Base-by-base conservation (phyloP, 2,329 filamentous ascomycete genomes). In the Emergomyces orientalis region DNA sequence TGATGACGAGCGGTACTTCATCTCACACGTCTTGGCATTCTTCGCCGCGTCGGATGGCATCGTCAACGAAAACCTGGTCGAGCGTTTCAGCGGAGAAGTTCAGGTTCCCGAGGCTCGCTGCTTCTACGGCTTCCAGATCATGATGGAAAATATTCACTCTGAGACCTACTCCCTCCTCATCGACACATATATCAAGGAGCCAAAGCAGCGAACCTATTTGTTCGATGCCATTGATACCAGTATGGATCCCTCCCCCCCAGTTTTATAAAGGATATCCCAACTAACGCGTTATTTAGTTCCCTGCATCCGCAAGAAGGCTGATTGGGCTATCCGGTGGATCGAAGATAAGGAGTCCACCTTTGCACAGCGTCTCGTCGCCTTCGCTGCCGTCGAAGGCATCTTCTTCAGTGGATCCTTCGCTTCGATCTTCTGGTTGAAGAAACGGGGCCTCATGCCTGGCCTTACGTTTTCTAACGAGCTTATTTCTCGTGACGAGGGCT, bases 71-170 rank as follows among this genome's bases (percentile, higher is more conserved):
- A 99, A 99, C 83, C 84, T 99, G 30, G 87, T 99, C 65, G 92
- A 97, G 85, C 90, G 94, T 67, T 99, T 99, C 86, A 96, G 90
- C 73, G 88, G 86, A 68, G 94, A 99, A 80, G 93, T 99, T 37
- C 94, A 99, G 81, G 87, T 97, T 64, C 93, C 94, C 13, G 94
- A 99, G 81, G 94, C 94, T 67, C 91, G 94, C 73, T 99, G 94
- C 87, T 99, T 99, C 85, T 99, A 99, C 78, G 94, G 94, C 68
- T 99, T 99, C 86, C 94, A 99, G 82, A 97, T 97, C 82, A 99
- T 99, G 94, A 97, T 99, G 90, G 94, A 99, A 84, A 99, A 99
- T 82, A 96, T 99, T 73, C 94, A 99, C 85, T 97, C 94, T 19
- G 94, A 99, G 82, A 99, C 94, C 62, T 99, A 99, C 85, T 97